phyloP scores from a whole-genome alignment of 129 eudicot genomes.

The Solidago caesia region DNA sequence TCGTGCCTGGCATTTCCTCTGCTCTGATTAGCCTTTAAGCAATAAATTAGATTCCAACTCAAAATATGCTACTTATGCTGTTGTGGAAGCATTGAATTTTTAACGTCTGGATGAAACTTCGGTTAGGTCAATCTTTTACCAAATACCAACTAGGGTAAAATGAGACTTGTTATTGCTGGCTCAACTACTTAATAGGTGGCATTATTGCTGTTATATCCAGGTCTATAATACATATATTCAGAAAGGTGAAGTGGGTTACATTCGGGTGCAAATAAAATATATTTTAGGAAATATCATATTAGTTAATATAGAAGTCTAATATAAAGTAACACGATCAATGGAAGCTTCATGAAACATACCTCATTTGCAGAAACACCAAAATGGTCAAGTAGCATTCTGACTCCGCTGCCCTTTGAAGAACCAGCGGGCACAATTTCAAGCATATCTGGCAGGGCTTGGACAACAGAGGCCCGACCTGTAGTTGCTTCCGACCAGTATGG shows the following conservation, averaged over 20 bases:
- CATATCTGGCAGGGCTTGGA: slow-evolving; percentile 84
- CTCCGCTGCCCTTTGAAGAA: slow-evolving; percentile 90
- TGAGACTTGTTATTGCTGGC: background rate
- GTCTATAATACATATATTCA: background rate
- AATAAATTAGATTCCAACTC: background rate
- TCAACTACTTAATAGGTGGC: background rate
- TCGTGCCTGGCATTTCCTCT: too few relatives aligned
- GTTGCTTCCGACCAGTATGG: slow-evolving; percentile 94
- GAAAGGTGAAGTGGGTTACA: background rate
- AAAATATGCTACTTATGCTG: background rate
- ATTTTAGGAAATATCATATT: too few relatives aligned
- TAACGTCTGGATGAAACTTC: background rate
- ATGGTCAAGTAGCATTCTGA: slow-evolving; percentile 80
- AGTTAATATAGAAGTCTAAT: too few relatives aligned
- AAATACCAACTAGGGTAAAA: background rate
- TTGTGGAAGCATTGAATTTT: background rate
- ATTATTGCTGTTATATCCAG: background rate
- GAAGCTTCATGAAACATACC: slow-evolving; percentile 32
- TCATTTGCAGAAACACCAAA: slow-evolving; percentile 67
- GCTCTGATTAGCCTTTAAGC: too few relatives aligned
- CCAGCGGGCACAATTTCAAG: slow-evolving; percentile 91
- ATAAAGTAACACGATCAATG: too few relatives aligned
- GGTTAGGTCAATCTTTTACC: too few relatives aligned
- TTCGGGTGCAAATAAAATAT: background rate
- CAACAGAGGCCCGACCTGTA: slow-evolving; percentile 70